These are phyloP conservation scores for Candida smagusa DNA, from an alignment of 1,139 yeast genomes.

Conservation along the genomic window DNA sequence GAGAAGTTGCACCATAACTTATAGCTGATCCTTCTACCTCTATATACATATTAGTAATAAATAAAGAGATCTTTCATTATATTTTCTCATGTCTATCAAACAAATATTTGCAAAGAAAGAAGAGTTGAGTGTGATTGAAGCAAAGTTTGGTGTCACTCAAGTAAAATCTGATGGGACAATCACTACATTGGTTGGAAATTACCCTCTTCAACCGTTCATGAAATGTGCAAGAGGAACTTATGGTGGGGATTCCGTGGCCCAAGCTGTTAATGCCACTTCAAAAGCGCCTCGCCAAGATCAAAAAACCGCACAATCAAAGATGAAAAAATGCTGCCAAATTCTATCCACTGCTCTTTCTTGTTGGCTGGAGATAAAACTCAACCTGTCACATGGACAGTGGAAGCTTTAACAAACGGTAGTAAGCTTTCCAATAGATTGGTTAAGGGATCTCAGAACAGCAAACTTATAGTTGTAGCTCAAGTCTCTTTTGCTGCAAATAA, in stretches of 20 bases:
- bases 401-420: constrained; percentile 29
- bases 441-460: constrained; percentile 32
- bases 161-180: constrained; percentile 8
- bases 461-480: constrained; percentile 30
- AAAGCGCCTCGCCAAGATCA: too few species aligned
- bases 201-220: constrained; percentile 34
- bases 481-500: constrained; percentile 35
- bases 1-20: too few species aligned
- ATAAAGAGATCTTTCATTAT: too few species aligned
- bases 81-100: too few species aligned
- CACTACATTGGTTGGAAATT: constrained; percentile 24
- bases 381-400: constrained; percentile 35
- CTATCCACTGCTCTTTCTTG: constrained; percentile 39
- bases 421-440: constrained; percentile 36
- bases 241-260: constrained; percentile 41
- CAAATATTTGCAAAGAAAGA: too few species aligned
- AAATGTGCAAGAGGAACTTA: constrained; percentile 35
- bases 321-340: constrained; percentile 34
- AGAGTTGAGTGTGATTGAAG: constrained; percentile 12
- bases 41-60: too few species aligned
- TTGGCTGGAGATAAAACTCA: constrained; percentile 33
- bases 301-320: too few species aligned
- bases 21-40: too few species aligned
- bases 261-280: constrained; percentile 35
- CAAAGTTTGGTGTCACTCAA: constrained; percentile 18